These are phyloP conservation scores for Akanthomyces muscarius DNA, from an alignment of 2,329 filamentous ascomycete species.

Conservation along the genomic window DNA sequence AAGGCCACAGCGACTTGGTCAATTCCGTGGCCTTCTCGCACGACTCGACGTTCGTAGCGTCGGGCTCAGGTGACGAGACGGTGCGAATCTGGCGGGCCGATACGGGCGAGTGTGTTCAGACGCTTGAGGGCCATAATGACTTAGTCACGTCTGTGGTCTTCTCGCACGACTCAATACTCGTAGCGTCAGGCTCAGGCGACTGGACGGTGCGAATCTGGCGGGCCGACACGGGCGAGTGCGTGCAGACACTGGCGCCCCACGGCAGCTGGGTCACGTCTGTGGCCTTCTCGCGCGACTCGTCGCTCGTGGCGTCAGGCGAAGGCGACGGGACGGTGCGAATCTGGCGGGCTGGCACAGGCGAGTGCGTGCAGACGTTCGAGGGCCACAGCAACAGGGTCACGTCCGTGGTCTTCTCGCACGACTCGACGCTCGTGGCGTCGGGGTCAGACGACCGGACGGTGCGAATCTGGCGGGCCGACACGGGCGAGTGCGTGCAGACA, in stretches of 20 bases:
- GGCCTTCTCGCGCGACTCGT: not conserved
- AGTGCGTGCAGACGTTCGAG: not conserved
- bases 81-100: not conserved
- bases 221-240: not conserved
- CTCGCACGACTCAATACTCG: not conserved
- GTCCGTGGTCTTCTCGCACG: not conserved
- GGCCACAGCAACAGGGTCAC: not conserved
- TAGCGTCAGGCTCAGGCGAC: not conserved
- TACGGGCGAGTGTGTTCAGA: not conserved
- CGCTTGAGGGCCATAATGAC: not conserved
- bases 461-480: not conserved
- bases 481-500: not conserved
- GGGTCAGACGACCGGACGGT: not conserved
- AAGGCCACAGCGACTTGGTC: not conserved
- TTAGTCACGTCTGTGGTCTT: not conserved
- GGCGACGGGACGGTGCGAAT: not conserved
- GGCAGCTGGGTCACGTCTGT: not conserved
- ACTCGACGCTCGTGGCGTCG: not conserved
- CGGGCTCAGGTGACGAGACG: not conserved
- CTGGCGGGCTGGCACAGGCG: not conserved
- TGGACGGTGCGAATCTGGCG: not conserved
- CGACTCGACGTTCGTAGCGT: not conserved
- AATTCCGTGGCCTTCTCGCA: not conserved
- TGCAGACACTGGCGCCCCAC: not conserved
- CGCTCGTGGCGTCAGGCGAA: not conserved